phyloP scores from a whole-genome alignment of 108 stramenopile genomes.

The Skeletonema potamos region DNA sequence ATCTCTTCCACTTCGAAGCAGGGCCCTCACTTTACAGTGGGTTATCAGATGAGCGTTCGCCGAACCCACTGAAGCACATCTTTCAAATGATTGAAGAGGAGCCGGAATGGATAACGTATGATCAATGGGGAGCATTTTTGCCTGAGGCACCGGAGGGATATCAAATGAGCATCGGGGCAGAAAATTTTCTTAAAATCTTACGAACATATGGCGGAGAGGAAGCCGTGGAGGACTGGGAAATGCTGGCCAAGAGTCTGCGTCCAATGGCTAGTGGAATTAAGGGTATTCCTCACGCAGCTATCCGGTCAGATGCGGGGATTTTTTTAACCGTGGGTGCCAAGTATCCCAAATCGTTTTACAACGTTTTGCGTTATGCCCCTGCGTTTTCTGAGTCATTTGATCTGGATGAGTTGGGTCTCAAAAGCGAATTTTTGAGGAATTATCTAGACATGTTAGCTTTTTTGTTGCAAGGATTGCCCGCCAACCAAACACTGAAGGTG shows the following conservation, averaged over 20 bases:
- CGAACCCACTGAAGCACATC: slow-evolving; percentile 93
- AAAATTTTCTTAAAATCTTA: slow-evolving; percentile 73
- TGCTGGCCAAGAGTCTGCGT: slow-evolving; percentile 61
- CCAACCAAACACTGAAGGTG: slow-evolving; percentile 86
- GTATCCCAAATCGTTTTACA: slow-evolving; percentile 69
- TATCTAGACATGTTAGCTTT: slow-evolving; percentile 92
- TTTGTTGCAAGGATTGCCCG: slow-evolving; percentile 86
- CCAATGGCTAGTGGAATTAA: slow-evolving; percentile 75
- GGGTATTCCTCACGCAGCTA: slow-evolving; percentile 67
- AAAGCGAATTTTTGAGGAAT: slow-evolving; percentile 87
- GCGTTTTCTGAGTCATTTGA: slow-evolving; percentile 69
- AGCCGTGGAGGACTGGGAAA: slow-evolving; percentile 75
- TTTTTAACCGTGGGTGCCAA: slow-evolving; percentile 58
- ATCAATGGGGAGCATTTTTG: slow-evolving; percentile 87
- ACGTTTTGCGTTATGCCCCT: slow-evolving; percentile 62
- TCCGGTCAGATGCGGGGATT: slow-evolving; percentile 69
- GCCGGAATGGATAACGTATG: slow-evolving; percentile 80
- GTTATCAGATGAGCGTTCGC: slow-evolving; percentile 66
- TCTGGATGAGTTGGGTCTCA: slow-evolving; percentile 73
- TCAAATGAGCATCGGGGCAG: slow-evolving; percentile 79
- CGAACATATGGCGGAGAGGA: slow-evolving; percentile 66
- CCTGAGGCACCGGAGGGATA: slow-evolving; percentile 76
- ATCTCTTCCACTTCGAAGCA: slow-evolving; percentile 90
- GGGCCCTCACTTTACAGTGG: slow-evolving; percentile 94
- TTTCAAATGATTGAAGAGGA: slow-evolving; percentile 91